Base-by-base conservation (phyloP, 371 early-diverging fungal genomes). In the Vairimorpha necatrix region DNA sequence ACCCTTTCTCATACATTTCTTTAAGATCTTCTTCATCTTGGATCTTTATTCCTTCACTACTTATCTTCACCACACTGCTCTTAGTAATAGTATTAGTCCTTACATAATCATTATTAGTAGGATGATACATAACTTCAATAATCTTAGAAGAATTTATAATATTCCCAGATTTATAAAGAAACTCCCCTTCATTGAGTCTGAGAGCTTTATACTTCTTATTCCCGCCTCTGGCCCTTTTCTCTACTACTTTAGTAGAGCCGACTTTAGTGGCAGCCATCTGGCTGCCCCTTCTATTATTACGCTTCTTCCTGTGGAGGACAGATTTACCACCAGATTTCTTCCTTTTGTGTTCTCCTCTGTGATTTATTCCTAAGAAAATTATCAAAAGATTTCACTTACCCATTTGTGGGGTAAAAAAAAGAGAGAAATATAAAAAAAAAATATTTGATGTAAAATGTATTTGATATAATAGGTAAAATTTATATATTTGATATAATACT, bases 51-150 rank as follows among this genome's bases (percentile, higher is more conserved):
- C 94, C 94, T 86, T 94, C 94, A 84, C 96, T 94, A 88, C 94
- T 94, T 81, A 99, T 89, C 87, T 97, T 94, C 76, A 99, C 90
- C 81, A 99, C 91, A 85, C 92, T 90, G 38, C 93, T 90, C 91
- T 98, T 98, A 72, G 97, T 98, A 66, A 99, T 89, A 76, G 98
- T 98, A 90, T 96, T 96, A 87, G 98, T 98, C 86, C 99, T 93
- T 87, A 98, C 95, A 85, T 98, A 89, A 88, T 99, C 98, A 91
- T 98, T 99, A 93, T 93, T 94, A 87, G 94, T 91, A 81, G 98
- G 91, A 88, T 99, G 98, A 92, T 98, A 98, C 77, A 92, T 91
- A 82, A 99, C 99, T 78, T 90, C 88, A 84, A 93, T 88, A 83
- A 95, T 90, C 88, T 95, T 92, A 79, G 93, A 89, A 1, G 65